Percentiles rank a stretch among this genome's conserved stretches.
phyloP scores from a whole-genome alignment of 768 basidiomycete species.

The Clitopilus hobsonii region DNA sequence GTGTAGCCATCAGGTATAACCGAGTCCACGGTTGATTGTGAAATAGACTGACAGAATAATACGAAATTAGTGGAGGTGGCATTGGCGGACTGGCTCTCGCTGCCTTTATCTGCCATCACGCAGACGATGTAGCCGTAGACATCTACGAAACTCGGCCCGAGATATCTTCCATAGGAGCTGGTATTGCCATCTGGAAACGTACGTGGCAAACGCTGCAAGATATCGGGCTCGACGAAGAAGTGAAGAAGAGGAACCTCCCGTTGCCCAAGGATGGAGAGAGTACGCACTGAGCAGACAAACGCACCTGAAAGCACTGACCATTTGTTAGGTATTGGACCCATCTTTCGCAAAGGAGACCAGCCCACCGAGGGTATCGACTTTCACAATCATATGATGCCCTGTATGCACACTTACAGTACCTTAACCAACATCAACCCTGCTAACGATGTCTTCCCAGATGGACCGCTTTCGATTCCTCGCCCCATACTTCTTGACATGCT shows the following conservation, averaged over 20 bases:
- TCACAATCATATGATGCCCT: conserved; percentile 22
- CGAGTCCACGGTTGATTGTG: background rate
- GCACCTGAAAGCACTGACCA: too few species aligned
- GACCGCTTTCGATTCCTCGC: conserved; percentile 17
- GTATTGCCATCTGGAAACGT: conserved; percentile 35
- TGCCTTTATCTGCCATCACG: conserved; percentile 26
- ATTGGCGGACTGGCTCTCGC: conserved; percentile 37
- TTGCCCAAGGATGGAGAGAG: conserved; percentile 21
- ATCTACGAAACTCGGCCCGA: conserved; percentile 38
- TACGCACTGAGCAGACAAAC: too few species aligned
- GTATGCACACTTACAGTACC: conserved; percentile 5
- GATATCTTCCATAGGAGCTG: conserved; percentile 34
- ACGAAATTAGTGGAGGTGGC: conserved; percentile 20
- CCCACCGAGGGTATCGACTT: conserved; percentile 16
- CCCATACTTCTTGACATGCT: conserved; percentile 20
- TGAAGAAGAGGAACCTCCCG: conserved; percentile 14
- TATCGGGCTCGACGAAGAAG: conserved; percentile 28
- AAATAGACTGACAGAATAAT: background rate
- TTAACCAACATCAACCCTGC: background rate
- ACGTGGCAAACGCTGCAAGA: conserved; percentile 33
- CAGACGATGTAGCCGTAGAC: conserved; percentile 23
- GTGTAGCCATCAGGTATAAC: conserved; percentile 10
- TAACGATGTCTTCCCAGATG: conserved; percentile 8
- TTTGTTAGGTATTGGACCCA: conserved; percentile 16
- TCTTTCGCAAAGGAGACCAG: conserved; percentile 22